Percentiles rank a stretch among this genome's conserved stretches.
phyloP scores from a whole-genome alignment of 768 basidiomycete genomes.

The Jaapia argillacea region DNA sequence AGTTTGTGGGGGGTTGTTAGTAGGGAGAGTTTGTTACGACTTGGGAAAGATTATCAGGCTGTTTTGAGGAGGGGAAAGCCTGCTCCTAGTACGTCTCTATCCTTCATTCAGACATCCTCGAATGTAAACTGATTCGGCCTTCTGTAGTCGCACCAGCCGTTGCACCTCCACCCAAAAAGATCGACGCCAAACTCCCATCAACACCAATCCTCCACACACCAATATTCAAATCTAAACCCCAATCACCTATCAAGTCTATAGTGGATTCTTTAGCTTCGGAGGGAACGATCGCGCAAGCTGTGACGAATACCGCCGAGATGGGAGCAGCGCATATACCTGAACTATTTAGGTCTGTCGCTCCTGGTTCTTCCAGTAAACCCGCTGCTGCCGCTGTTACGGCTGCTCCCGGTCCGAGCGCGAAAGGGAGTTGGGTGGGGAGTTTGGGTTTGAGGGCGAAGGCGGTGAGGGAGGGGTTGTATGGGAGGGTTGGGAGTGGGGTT shows the following conservation, averaged over 20 bases:
- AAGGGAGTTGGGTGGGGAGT: background rate
- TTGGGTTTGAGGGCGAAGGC: background rate
- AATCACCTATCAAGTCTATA: constrained; percentile 45
- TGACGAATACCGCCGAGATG: constrained; percentile 39
- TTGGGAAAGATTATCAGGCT: constrained; percentile 63
- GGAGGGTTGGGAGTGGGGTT: constrained; percentile 1
- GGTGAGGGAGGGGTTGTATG: background rate
- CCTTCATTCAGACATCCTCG: background rate
- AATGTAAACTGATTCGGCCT: constrained; percentile 3
- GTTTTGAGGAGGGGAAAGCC: constrained; percentile 50
- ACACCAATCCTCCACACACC: constrained; percentile 27
- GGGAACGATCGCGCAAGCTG: constrained; percentile 26
- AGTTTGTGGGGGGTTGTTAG: constrained; percentile 53
- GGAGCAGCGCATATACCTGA: constrained; percentile 39
- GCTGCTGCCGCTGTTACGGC: constrained; percentile 13
- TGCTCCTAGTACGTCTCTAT: constrained; percentile 13
- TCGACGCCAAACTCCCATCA: constrained; percentile 28
- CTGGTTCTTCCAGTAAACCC: constrained; percentile 8
- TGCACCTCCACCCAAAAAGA: constrained; percentile 19
- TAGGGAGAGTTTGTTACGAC: constrained; percentile 45
- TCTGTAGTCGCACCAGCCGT: constrained; percentile 15
- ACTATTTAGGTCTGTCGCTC: constrained; percentile 30
- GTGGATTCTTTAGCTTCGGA: constrained; percentile 51
- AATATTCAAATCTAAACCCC: constrained; percentile 32
- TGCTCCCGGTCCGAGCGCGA: background rate